Percentiles rank a stretch among this genome's conserved stretches.
Evolutionary conservation across 208 protist species (phyloP).

Genomic region (Acanthamoeba castellanii): DNA sequence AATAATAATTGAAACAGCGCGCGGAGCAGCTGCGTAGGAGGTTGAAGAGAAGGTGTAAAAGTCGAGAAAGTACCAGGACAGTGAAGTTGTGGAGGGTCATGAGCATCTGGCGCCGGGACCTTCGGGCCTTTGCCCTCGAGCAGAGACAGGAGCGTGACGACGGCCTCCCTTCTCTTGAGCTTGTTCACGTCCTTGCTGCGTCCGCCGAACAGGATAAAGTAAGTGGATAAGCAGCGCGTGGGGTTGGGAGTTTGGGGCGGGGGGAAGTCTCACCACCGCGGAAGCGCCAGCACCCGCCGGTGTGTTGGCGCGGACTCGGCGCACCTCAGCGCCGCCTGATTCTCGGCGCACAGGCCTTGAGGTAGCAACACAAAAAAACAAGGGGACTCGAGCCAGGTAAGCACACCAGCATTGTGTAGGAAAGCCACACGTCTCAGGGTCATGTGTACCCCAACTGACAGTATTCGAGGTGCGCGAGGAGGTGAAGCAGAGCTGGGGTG

Average conservation of each 20-base stretch:
- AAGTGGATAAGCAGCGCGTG: too few relatives aligned
- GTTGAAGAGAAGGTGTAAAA: neutral
- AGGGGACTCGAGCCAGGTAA: neutral
- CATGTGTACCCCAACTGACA: neutral
- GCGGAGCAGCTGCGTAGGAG: neutral
- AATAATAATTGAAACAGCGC: too few relatives aligned
- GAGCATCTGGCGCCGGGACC: slow-evolving; percentile 49
- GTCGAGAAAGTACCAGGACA: neutral
- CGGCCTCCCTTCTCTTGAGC: slow-evolving; percentile 26
- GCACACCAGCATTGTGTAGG: neutral
- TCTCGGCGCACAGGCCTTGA: slow-evolving; percentile 25
- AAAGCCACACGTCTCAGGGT: neutral
- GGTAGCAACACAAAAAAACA: neutral
- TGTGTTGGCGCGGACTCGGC: slow-evolving; percentile 50
- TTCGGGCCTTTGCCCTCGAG: slow-evolving; percentile 45
- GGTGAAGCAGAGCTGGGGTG: slow-evolving; percentile 64
- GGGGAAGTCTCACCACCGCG: neutral
- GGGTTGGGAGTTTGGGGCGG: too few relatives aligned
- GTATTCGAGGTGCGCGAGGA: slow-evolving; percentile 59
- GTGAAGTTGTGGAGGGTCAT: slow-evolving; percentile 53
- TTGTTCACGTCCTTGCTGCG: slow-evolving; percentile 17
- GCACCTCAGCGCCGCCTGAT: slow-evolving; percentile 64
- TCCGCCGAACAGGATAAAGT: too few relatives aligned
- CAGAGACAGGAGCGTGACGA: slow-evolving; percentile 29
- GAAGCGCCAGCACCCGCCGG: slow-evolving; percentile 40